A percentile compares a stretch with the other conserved stretches of the same genome.
Evolutionary conservation across 495 filamentous ascomycete genomes (phyloP).

Genomic region (Pseudomonodictys pantanalensis): DNA sequence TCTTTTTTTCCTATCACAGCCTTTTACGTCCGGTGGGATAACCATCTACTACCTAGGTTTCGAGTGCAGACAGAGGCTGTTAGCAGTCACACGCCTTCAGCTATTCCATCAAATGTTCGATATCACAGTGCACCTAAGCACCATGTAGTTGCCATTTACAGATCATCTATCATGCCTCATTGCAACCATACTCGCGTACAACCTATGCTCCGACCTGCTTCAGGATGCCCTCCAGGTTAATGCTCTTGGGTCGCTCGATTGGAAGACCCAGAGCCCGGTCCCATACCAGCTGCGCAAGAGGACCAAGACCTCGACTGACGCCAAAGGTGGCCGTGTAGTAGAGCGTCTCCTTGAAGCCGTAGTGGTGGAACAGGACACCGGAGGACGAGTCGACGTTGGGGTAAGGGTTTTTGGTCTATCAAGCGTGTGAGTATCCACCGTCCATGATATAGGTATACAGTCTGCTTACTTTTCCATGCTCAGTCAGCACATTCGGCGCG

Average conservation of each 20-base stretch:
- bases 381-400: conserved; percentile 92
- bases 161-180: not conserved
- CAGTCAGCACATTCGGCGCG: conserved; percentile 79
- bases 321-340: conserved; percentile 99
- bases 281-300: conserved; percentile 93
- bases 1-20: no score
- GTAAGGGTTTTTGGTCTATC: conserved; percentile 90
- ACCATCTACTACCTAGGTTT: no score
- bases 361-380: conserved; percentile 94
- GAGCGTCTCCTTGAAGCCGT: conserved; percentile 91
- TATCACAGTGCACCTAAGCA: no score
- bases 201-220: conserved; percentile 44
- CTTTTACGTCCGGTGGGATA: no score
- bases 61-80: no score
- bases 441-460: not conserved
- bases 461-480: conserved; percentile 74
- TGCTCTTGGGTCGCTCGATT: conserved; percentile 98
- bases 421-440: not conserved
- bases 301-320: conserved; percentile 85
- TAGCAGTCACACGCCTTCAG: no score
- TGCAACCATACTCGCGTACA: not conserved
- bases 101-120: no score
- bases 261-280: conserved; percentile 89
- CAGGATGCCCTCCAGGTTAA: conserved; percentile 80
- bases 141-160: no score